Percentiles rank a stretch among this genome's conserved stretches.
These are phyloP conservation scores for Debaryomyces coudertii DNA, from an alignment of 1,139 yeast genomes.

Conservation along the genomic window DNA sequence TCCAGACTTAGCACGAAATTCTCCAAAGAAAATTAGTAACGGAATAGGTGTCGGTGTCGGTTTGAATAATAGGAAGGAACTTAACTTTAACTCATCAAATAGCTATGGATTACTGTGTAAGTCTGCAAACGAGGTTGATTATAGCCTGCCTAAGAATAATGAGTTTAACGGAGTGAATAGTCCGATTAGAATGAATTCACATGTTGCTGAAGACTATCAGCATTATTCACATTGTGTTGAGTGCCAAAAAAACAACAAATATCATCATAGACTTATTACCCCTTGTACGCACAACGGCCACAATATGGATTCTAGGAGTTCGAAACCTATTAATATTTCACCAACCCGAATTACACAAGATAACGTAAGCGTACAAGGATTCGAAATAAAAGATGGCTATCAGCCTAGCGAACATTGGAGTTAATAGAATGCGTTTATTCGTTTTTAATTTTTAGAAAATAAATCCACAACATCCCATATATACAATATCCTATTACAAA, in stretches of 20 bases:
- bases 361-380: constrained; percentile 10
- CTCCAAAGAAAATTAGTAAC: constrained; percentile 15
- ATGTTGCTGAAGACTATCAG: constrained; percentile 8
- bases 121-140: constrained; percentile 9
- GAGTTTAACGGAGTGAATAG: constrained; percentile 7
- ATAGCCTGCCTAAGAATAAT: constrained; percentile 6
- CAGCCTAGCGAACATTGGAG: constrained; percentile 14
- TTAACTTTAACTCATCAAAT: constrained; percentile 7
- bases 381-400: constrained; percentile 14
- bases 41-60: constrained; percentile 9
- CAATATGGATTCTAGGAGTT: constrained; percentile 9
- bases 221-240: constrained; percentile 14
- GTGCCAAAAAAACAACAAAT: constrained; percentile 14
- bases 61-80: constrained; percentile 9
- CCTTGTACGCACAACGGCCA: constrained; percentile 17
- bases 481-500: constrained; percentile 5
- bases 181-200: constrained; percentile 12
- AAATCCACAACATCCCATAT: not conserved
- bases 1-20: constrained; percentile 12
- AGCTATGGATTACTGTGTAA: constrained; percentile 8
- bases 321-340: constrained; percentile 7
- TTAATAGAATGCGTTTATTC: constrained; percentile 4
- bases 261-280: constrained; percentile 13
- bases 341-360: constrained; percentile 11
- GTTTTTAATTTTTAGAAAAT: constrained; percentile 3